Conservation (phyloP, 441 rosid genomes). For the Populus hybrid region DNA sequence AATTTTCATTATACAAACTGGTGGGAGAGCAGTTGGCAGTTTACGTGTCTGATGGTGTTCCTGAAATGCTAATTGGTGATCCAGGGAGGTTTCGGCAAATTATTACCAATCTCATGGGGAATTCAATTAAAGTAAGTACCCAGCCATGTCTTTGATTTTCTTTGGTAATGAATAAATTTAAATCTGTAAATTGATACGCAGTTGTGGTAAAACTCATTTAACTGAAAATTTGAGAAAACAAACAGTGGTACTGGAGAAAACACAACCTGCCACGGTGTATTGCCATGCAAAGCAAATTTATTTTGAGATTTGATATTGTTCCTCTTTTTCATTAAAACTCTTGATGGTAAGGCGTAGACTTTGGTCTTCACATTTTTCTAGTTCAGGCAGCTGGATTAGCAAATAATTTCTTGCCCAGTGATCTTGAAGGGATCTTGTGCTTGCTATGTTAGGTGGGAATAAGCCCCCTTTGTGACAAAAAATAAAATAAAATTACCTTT, state of each 20-base stretch:
- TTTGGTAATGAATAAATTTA: background rate
- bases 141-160: conserved; percentile 3
- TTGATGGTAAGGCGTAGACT: background rate
- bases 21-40: conserved; percentile 66
- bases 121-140: conserved; percentile 84
- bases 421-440: background rate
- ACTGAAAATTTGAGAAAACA: background rate
- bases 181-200: background rate
- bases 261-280: background rate
- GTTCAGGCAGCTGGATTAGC: background rate
- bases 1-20: conserved; percentile 22
- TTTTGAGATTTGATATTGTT: background rate
- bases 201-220: background rate
- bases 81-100: conserved; percentile 90
- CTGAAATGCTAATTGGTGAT: conserved; percentile 76
- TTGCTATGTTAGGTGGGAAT: background rate
- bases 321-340: background rate
- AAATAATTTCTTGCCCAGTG: background rate
- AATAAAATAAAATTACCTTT: background rate
- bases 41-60: conserved; percentile 77
- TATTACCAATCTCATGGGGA: conserved; percentile 89
- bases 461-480: background rate
- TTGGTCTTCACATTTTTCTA: background rate
- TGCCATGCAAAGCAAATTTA: background rate
- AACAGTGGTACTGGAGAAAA: conserved; percentile 4